phyloP scores from a whole-genome alignment of 768 basidiomycete genomes.

The Rhodotorula kratochvilovae region DNA sequence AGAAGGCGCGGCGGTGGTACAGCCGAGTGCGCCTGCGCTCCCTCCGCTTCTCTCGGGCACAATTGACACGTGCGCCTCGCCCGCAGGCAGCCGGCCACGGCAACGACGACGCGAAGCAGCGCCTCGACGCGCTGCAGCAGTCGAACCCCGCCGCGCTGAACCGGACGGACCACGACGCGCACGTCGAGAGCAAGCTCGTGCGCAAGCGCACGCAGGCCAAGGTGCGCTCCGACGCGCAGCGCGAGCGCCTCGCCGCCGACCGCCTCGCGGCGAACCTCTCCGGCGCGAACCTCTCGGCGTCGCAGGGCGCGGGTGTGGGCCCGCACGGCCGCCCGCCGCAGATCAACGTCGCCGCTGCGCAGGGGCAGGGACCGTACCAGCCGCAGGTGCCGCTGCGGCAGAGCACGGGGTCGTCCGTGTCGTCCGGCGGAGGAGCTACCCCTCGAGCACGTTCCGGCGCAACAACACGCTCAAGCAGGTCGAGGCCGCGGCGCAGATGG shows the following conservation, averaged over 20 bases:
- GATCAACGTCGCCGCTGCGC: not conserved
- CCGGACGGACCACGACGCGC: conserved; percentile 69
- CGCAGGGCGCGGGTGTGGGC: not conserved
- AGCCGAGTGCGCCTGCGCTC: conserved; percentile 50
- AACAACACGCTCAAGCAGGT: conserved; percentile 39
- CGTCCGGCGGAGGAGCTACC: not conserved
- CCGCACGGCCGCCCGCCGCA: not conserved
- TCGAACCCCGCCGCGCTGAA: conserved; percentile 61
- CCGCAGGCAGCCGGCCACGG: conserved; percentile 67
- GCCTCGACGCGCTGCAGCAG: conserved; percentile 65
- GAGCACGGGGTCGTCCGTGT: not conserved
- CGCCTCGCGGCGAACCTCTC: conserved; percentile 17
- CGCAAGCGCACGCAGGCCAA: conserved; percentile 70
- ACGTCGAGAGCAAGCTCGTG: conserved; percentile 74
- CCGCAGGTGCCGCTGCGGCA: not conserved
- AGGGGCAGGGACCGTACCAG: not conserved
- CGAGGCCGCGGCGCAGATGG: conserved; percentile 38
- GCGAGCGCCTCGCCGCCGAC: conserved; percentile 18
- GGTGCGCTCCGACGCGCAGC: conserved; percentile 39
- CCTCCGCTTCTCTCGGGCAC: too few species aligned
- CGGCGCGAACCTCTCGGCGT: conserved; percentile 10
- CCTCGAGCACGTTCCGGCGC: conserved; percentile 18
- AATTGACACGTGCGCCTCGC: not conserved
- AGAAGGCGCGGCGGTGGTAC: conserved; percentile 74
- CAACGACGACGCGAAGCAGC: conserved; percentile 72